phyloP scores from a whole-genome alignment of 345 rosid species.

The Odontarrhena argentea region DNA sequence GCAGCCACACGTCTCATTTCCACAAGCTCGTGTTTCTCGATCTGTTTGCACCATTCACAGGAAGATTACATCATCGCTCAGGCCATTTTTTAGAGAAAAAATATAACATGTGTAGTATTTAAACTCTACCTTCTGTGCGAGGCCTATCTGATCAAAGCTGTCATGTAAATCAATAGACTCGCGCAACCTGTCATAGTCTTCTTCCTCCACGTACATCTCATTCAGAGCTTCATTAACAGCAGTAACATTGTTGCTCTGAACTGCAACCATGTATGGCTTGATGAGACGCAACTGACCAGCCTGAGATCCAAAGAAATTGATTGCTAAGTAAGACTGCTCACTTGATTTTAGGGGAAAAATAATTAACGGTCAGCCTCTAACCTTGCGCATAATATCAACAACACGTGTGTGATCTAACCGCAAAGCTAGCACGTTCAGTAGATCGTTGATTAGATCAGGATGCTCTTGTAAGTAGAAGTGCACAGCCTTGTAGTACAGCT shows the following conservation, averaged over 20 bases:
- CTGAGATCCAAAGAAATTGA: slow-evolving; percentile 44
- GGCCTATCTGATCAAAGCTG: slow-evolving; percentile 91
- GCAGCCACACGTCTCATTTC: slow-evolving; percentile 99
- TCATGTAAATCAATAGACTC: slow-evolving; percentile 92
- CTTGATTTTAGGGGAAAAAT: not conserved
- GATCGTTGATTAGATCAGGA: slow-evolving; percentile 90
- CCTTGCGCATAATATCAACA: slow-evolving; percentile 98
- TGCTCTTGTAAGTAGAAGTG: slow-evolving; percentile 98
- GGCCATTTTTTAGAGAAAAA: not conserved
- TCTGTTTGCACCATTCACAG: slow-evolving; percentile 50
- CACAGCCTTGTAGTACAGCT: slow-evolving; percentile 93
- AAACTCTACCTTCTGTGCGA: slow-evolving; percentile 75
- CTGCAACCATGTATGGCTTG: slow-evolving; percentile 97
- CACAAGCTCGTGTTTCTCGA: slow-evolving; percentile 97
- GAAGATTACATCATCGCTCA: slow-evolving; percentile 7
- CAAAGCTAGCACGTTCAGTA: slow-evolving; percentile 91
- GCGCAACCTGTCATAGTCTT: slow-evolving; percentile 90
- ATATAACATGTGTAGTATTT: slow-evolving; percentile 1
- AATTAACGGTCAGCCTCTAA: slow-evolving; percentile 27
- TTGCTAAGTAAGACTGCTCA: slow-evolving; percentile 6
- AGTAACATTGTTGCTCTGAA: slow-evolving; percentile 90
- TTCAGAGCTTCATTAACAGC: slow-evolving; percentile 96
- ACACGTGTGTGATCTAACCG: slow-evolving; percentile 96
- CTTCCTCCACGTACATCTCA: slow-evolving; percentile 91
- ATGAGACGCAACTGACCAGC: slow-evolving; percentile 92